Evolutionary conservation across 2,329 filamentous ascomycete genomes (phyloP).

Genomic region (Rhinocladiella similis): DNA sequence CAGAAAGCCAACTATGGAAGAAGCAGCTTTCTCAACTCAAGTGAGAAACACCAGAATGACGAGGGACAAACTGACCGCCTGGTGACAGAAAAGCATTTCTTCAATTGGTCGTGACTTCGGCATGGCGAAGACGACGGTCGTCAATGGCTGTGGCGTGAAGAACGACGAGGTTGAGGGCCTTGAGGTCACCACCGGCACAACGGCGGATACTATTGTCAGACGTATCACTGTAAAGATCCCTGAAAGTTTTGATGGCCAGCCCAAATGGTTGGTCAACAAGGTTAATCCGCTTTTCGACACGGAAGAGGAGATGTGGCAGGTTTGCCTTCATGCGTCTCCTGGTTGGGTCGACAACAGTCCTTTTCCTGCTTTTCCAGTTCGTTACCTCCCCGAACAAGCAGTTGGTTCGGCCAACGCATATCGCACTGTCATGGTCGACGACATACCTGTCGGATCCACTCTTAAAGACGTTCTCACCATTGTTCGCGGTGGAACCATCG

Average conservation of each 20-base stretch:
- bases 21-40: slow-evolving; percentile 1
- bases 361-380: slow-evolving; percentile 24
- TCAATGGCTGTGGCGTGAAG: too few relatives aligned
- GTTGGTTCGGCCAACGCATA: slow-evolving; percentile 19
- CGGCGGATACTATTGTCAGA: background rate
- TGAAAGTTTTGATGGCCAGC: slow-evolving; percentile 10
- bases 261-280: slow-evolving; percentile 18
- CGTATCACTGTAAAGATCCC: slow-evolving; percentile 8
- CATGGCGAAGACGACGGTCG: too few relatives aligned
- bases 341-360: slow-evolving; percentile 5
- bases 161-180: too few relatives aligned
- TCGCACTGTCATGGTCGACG: slow-evolving; percentile 30
- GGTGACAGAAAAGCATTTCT: too few relatives aligned
- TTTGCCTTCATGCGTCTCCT: background rate
- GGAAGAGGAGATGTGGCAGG: slow-evolving; percentile 13
- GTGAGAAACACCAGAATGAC: background rate
- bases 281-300: slow-evolving; percentile 23
- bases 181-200: too few relatives aligned
- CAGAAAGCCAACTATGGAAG: background rate
- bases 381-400: slow-evolving; percentile 25
- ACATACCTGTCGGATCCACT: slow-evolving; percentile 23
- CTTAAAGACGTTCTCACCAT: slow-evolving; percentile 21
- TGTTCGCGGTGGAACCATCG: slow-evolving; percentile 23
- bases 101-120: too few relatives aligned
- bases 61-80: too few relatives aligned